phyloP scores from a whole-genome alignment of 352 stramenopile genomes.

The Phytophthora idaei region DNA sequence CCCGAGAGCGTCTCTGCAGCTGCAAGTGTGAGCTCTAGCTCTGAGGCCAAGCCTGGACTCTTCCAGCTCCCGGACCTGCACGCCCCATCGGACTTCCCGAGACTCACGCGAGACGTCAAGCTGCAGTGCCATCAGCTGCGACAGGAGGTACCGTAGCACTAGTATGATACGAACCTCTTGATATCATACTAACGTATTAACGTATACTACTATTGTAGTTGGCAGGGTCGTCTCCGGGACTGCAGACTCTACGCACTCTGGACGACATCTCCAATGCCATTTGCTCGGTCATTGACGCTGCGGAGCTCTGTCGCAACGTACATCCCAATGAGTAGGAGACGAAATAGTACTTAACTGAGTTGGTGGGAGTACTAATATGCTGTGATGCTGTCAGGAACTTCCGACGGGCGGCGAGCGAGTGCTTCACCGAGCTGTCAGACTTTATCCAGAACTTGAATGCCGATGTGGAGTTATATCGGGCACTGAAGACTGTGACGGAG shows the following conservation, averaged over 20 bases:
- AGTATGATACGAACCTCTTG: background rate
- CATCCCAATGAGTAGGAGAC: constrained; percentile 82
- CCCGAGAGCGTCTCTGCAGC: constrained; percentile 10
- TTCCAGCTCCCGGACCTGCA: constrained; percentile 77
- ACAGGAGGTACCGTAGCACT: constrained; percentile 44
- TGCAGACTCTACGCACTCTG: constrained; percentile 79
- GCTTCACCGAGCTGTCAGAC: constrained; percentile 92
- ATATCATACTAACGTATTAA: constrained; percentile 10
- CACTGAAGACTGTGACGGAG: constrained; percentile 76
- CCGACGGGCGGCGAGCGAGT: constrained; percentile 81
- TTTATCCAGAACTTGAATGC: constrained; percentile 96
- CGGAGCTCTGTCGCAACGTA: constrained; percentile 94
- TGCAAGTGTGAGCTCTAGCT: constrained; percentile 15
- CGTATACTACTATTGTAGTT: constrained; percentile 37
- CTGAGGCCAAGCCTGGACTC: constrained; percentile 47
- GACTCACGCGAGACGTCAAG: constrained; percentile 65
- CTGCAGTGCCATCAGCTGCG: constrained; percentile 60
- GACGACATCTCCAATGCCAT: constrained; percentile 96
- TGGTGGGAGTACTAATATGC: constrained; percentile 10
- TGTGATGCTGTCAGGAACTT: constrained; percentile 53
- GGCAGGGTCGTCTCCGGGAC: constrained; percentile 51
- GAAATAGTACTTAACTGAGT: background rate
- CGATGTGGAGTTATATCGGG: constrained; percentile 90
- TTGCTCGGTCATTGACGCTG: constrained; percentile 96
- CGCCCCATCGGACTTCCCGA: constrained; percentile 60